Percentiles rank a stretch among this genome's conserved stretches.
These are phyloP conservation scores for Grigorovia transvaalensis DNA, from an alignment of 805 yeast species.

Conservation along the genomic window DNA sequence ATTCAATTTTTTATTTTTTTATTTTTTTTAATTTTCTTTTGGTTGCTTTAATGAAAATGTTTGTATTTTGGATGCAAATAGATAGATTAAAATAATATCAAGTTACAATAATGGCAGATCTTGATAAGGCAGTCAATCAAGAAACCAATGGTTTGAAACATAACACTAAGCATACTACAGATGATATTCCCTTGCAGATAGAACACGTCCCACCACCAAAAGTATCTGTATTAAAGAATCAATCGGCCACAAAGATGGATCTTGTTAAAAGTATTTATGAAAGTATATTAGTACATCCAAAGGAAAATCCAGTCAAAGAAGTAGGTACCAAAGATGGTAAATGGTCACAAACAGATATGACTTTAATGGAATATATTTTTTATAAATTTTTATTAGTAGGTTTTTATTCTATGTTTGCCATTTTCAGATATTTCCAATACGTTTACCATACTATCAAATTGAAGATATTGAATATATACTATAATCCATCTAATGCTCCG, in stretches of 20 bases:
- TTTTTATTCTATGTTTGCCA: conserved; percentile 46
- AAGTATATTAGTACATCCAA: background rate
- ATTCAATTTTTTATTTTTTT: too few relatives aligned
- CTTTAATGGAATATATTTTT: conserved; percentile 20
- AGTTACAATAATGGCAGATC: background rate
- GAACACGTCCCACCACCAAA: conserved; percentile 18
- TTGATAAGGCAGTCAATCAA: background rate
- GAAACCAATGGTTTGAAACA: background rate
- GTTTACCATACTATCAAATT: conserved; percentile 43
- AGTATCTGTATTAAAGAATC: conserved; percentile 4
- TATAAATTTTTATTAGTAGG: conserved; percentile 42
- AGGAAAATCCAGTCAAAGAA: background rate
- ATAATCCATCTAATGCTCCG: conserved; percentile 68
- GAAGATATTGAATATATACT: conserved; percentile 50
- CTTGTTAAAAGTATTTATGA: background rate
- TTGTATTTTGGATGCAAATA: background rate
- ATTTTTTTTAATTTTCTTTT: too few relatives aligned
- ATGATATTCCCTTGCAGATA: background rate
- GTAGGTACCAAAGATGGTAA: conserved; percentile 2
- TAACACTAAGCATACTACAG: background rate
- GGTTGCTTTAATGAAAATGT: background rate
- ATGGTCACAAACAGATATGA: conserved; percentile 11
- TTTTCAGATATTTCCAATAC: conserved; percentile 43
- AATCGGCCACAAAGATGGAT: background rate
- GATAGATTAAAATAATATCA: background rate